phyloP scores from a whole-genome alignment of 116 monocot species.

The Zostera marina region DNA sequence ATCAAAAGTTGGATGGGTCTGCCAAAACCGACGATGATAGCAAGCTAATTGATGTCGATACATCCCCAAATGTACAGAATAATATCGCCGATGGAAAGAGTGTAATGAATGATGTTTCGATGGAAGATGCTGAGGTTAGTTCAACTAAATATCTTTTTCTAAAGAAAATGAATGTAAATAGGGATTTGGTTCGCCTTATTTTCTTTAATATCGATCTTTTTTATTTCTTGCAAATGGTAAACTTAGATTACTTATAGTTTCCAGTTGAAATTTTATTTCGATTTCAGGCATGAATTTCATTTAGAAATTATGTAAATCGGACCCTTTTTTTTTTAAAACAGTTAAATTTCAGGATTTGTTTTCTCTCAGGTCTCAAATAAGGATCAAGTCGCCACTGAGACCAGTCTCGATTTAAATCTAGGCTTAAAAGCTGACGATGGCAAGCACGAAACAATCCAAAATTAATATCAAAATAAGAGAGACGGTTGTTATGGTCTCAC shows the following conservation, averaged over 20 bases:
- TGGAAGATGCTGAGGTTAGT: constrained; percentile 3
- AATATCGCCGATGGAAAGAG: not conserved
- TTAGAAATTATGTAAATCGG: too few relatives aligned
- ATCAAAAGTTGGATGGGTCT: constrained; percentile 4
- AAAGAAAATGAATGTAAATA: not conserved
- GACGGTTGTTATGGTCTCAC: too few relatives aligned
- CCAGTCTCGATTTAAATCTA: constrained; percentile 7
- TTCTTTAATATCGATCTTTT: too few relatives aligned
- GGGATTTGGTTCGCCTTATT: too few relatives aligned
- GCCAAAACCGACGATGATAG: constrained; percentile 5
- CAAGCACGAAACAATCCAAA: constrained; percentile 3
- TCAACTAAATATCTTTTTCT: not conserved
- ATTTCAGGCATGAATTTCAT: too few relatives aligned
- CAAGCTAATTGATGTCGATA: constrained; percentile 4
- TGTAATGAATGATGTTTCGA: constrained; percentile 1
- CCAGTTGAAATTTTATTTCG: too few relatives aligned
- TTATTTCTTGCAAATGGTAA: too few relatives aligned
- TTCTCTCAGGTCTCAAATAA: constrained; percentile 2
- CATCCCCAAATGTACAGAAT: not conserved
- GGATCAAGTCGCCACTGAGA: constrained; percentile 1
- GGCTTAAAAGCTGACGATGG: constrained; percentile 10
- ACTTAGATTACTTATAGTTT: too few relatives aligned
- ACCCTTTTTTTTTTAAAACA: too few relatives aligned
- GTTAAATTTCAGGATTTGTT: too few relatives aligned
- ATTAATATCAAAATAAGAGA: too few relatives aligned